phyloP scores from a whole-genome alignment of 139 green algal species.

The Chlamydomonas sphaeroides region DNA sequence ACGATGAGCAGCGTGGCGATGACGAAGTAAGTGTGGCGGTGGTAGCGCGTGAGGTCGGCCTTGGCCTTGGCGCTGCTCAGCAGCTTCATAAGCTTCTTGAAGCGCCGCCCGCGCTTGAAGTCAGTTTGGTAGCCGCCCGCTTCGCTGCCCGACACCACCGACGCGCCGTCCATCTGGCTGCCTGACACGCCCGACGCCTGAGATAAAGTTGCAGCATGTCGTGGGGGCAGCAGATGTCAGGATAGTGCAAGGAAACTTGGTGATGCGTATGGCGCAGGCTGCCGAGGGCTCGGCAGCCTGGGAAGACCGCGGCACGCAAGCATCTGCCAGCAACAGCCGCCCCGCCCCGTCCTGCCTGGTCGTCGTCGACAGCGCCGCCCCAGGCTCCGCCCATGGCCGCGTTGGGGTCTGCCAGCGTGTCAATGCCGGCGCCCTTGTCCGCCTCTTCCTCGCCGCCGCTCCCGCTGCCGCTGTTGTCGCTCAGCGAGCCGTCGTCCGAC shows the following conservation, averaged over 20 bases:
- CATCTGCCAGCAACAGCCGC: no score
- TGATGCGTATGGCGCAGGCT: no score
- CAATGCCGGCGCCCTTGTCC: neutral
- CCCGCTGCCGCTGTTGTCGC: conserved; percentile 9
- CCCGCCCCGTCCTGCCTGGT: no score
- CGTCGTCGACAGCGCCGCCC: conserved; percentile 11
- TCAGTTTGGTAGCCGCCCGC: conserved; percentile 48
- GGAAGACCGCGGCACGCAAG: no score
- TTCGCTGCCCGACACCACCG: conserved; percentile 40
- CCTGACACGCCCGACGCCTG: conserved; percentile 39
- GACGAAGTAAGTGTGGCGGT: conserved; percentile 33
- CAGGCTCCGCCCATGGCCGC: no score
- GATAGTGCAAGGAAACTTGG: no score
- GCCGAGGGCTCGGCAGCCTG: no score
- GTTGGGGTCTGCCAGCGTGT: neutral
- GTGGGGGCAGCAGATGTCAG: no score
- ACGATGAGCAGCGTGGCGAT: conserved; percentile 40
- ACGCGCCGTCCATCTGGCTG: conserved; percentile 33
- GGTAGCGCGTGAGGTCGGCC: conserved; percentile 35
- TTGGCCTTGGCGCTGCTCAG: conserved; percentile 32
- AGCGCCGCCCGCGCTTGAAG: conserved; percentile 55
- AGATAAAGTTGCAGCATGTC: no score
- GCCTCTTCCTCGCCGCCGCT: neutral
- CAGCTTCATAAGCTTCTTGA: conserved; percentile 53
- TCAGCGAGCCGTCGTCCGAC: conserved; percentile 9